Percentiles rank a stretch among this genome's conserved stretches.
Conservation (phyloP, 2,329 filamentous ascomycete genomes). For the Gremmenia infestans region DNA sequence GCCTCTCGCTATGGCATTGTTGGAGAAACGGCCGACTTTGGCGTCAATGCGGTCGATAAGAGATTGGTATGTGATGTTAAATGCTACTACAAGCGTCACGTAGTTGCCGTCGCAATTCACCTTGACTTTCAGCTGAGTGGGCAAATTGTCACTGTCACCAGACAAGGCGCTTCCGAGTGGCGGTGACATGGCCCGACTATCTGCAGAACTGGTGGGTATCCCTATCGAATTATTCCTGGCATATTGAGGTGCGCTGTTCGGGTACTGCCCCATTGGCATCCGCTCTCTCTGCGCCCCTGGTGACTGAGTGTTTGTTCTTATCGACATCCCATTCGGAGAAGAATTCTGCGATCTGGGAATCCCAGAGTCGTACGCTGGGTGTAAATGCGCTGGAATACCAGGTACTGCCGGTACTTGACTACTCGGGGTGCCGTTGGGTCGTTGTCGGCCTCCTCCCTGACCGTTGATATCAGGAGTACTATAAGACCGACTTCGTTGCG, state of each 20-base stretch:
- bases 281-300: constrained; percentile 63
- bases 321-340: constrained; percentile 67
- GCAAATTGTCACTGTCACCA: constrained; percentile 45
- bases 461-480: constrained; percentile 93
- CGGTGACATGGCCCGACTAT: constrained; percentile 41
- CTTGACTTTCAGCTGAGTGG: constrained; percentile 87
- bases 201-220: constrained; percentile 29
- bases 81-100: constrained; percentile 91
- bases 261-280: constrained; percentile 38
- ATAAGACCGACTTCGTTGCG: constrained; percentile 79
- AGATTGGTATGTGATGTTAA: constrained; percentile 91
- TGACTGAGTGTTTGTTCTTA: constrained; percentile 66
- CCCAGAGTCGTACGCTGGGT: constrained; percentile 52
- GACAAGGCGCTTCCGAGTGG: constrained; percentile 31
- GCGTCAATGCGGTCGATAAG: constrained; percentile 94
- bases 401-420: constrained; percentile 62
- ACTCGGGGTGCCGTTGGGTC: constrained; percentile 46
- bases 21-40: constrained; percentile 83
- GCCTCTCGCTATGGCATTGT: constrained; percentile 75
- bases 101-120: constrained; percentile 91
- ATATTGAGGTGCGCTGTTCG: constrained; percentile 32
- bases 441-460: constrained; percentile 53
- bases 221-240: constrained; percentile 24
- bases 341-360: constrained; percentile 77
- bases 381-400: constrained; percentile 68